These are phyloP conservation scores for Stropharia rugosoannulata DNA, from an alignment of 768 basidiomycete species.

Conservation along the genomic window DNA sequence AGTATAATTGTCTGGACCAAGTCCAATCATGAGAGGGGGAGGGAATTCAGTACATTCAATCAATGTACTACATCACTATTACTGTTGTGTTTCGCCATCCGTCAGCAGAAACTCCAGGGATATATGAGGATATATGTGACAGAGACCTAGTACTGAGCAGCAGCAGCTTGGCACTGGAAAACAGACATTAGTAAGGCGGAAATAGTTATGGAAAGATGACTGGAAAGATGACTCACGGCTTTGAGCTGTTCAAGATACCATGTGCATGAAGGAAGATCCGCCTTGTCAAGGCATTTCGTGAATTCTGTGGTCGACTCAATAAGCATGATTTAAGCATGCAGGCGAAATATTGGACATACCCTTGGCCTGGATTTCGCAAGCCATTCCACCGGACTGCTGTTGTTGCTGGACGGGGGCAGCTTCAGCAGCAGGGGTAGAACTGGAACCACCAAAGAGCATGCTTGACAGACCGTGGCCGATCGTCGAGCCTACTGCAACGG, in stretches of 20 bases:
- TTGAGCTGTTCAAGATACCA: constrained; percentile 91
- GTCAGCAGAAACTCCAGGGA: no score
- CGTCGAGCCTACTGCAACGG: constrained; percentile 84
- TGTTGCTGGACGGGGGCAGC: constrained; percentile 51
- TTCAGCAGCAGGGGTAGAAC: constrained; percentile 44
- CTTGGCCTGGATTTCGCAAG: constrained; percentile 81
- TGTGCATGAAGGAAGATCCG: constrained; percentile 73
- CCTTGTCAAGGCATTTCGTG: constrained; percentile 81
- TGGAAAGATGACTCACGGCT: constrained; percentile 53
- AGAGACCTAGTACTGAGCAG: constrained; percentile 36
- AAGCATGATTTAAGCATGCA: background rate
- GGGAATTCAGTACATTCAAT: no score
- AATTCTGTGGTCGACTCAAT: constrained; percentile 53
- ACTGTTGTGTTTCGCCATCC: no score
- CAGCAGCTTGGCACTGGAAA: constrained; percentile 72
- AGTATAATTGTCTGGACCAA: no score
- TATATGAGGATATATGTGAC: no score
- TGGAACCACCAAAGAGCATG: constrained; percentile 83
- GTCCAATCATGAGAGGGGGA: no score
- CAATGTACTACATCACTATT: no score
- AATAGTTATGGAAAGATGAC: constrained; percentile 26
- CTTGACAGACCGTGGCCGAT: constrained; percentile 88
- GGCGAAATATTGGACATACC: constrained; percentile 38
- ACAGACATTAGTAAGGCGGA: constrained; percentile 10
- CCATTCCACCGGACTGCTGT: constrained; percentile 42